phyloP scores from a whole-genome alignment of 2,329 filamentous ascomycete species.

The Rhynchosporium secalis region DNA sequence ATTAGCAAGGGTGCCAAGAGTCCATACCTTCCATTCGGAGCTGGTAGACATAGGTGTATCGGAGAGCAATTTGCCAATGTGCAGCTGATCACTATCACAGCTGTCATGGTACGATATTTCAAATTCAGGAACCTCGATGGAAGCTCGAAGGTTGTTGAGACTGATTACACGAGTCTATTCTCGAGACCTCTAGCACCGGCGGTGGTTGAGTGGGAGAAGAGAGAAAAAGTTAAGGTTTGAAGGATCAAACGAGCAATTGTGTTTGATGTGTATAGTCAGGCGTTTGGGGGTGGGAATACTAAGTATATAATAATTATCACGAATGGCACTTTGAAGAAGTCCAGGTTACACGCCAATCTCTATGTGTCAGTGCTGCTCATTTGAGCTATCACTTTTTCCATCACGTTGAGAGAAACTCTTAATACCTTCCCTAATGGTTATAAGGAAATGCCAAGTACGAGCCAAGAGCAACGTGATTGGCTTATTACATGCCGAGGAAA shows the following conservation, averaged over 20 bases:
- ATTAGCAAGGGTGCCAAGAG: slow-evolving; percentile 88
- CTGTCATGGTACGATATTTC: slow-evolving; percentile 73
- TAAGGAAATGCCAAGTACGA: neutral
- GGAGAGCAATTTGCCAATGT: slow-evolving; percentile 96
- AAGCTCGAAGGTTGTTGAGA: slow-evolving; percentile 66
- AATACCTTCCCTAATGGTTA: neutral
- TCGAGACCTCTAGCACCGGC: slow-evolving; percentile 71
- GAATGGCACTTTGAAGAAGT: slow-evolving; percentile 6
- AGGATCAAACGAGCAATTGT: slow-evolving; percentile 1
- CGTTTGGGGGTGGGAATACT: slow-evolving; percentile 15
- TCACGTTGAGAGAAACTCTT: slow-evolving; percentile 3
- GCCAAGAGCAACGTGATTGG: neutral
- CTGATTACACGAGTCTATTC: slow-evolving; percentile 70
- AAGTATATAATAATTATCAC: slow-evolving; percentile 32
- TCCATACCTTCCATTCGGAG: slow-evolving; percentile 92
- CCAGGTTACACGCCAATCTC: neutral
- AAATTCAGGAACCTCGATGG: slow-evolving; percentile 77
- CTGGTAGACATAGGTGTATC: slow-evolving; percentile 90
- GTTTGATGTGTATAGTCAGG: slow-evolving; percentile 27
- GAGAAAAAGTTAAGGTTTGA: slow-evolving; percentile 45
- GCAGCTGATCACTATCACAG: slow-evolving; percentile 83
- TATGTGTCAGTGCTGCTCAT: neutral
- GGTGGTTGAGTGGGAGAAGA: slow-evolving; percentile 73
- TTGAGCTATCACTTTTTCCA: neutral
- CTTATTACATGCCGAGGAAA: neutral